phyloP scores from a whole-genome alignment of 1,139 yeast species.

The Taphrina confusa region DNA sequence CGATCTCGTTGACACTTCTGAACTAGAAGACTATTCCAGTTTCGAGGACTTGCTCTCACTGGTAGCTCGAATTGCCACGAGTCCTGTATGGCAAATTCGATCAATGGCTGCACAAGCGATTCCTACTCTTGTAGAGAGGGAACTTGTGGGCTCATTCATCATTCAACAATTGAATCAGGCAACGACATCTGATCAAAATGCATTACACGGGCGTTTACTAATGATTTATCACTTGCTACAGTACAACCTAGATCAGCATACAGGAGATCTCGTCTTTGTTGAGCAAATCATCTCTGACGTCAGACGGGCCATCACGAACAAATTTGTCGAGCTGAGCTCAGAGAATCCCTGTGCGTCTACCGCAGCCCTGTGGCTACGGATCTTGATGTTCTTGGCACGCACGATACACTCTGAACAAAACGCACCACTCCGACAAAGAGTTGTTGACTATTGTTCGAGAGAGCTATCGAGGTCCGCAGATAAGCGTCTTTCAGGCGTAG shows the following conservation, averaged over 20 bases:
- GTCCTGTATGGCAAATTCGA: constrained; percentile 69
- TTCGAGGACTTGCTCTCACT: constrained; percentile 40
- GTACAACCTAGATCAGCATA: constrained; percentile 19
- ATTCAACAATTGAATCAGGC: constrained; percentile 23
- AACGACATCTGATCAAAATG: constrained; percentile 28
- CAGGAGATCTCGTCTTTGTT: constrained; percentile 6
- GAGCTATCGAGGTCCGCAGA: background rate
- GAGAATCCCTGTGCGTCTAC: constrained; percentile 24
- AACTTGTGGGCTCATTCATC: constrained; percentile 20
- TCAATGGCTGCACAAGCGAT: constrained; percentile 79
- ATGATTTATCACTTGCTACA: constrained; percentile 27
- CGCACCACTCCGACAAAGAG: constrained; percentile 14
- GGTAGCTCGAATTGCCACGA: constrained; percentile 54
- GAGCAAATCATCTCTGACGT: constrained; percentile 17
- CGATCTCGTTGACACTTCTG: constrained; percentile 59
- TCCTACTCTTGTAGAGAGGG: constrained; percentile 51
- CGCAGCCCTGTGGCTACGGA: constrained; percentile 18
- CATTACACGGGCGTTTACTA: constrained; percentile 36
- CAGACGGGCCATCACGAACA: constrained; percentile 17
- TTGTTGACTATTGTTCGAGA: constrained; percentile 19
- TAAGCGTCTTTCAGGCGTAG: background rate
- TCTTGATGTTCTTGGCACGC: constrained; percentile 15
- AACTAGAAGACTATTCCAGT: constrained; percentile 44
- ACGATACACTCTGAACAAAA: background rate
- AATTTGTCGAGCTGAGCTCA: constrained; percentile 17